Base-by-base conservation (phyloP, 2,329 filamentous ascomycete species). In the Xylaria polymorpha region DNA sequence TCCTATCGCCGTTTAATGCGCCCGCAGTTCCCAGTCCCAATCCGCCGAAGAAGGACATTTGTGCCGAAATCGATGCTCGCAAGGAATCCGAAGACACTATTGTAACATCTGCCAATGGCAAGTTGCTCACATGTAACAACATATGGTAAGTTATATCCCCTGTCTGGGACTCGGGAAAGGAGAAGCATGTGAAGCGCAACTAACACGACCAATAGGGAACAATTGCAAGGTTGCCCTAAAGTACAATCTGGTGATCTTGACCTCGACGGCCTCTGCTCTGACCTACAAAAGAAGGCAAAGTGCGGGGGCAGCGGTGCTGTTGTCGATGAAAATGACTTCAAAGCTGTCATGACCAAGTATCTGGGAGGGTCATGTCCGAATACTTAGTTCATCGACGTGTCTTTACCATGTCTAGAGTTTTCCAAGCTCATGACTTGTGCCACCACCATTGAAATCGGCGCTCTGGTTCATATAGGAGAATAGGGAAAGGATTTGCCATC, bases 221-320 rank as follows among this genome's bases (percentile, higher is more conserved):
- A 93, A 82, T 82, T 98, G 25, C 93, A 97, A 83, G 89, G 87
- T 43, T 97, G 94, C 80, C 91, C 94, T 69, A 94, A 92, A 79
- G 96, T 97, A 74, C 92, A 94, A 78, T 92, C 89, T 67, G 94
- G 94, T 74, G 94, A 97, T 74, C 94, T 98, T 73, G 96, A 99
- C 74, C 91, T 99, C 58, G 96, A 99, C 78, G 90, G 91, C 41
- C 87, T 99, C 29, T 99, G 96, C 83, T 92, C 92, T 4, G 94
- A 99, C 79, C 88, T 99, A 15, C 93, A 95, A 72, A 93, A 94
- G 79, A 99, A 99, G 83, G 96, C 96, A 67, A 96, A 95, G 78
- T 99, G 96, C 80, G 97, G 94, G 0, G 93, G 97, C 74, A 91
- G 87, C 20, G 95, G 96, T 18, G 93, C 97, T 14, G 93, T 97